These are phyloP conservation scores for Williopsis jadinii DNA, from an alignment of 1,139 yeast species.

Conservation along the genomic window DNA sequence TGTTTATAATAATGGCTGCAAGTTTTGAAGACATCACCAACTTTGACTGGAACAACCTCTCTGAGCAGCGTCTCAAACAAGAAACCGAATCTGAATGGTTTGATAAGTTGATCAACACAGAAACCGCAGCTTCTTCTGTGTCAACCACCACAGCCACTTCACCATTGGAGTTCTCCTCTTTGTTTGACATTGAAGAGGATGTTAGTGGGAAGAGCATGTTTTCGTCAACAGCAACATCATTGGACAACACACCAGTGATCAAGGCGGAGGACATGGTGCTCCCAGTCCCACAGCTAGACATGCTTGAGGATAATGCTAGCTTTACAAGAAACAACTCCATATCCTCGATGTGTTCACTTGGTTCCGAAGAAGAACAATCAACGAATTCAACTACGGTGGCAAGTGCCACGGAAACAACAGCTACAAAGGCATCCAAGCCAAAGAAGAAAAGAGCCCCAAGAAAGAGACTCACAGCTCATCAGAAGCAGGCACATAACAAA, in stretches of 20 bases:
- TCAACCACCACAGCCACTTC: slow-evolving; percentile 16
- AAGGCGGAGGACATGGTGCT: slow-evolving; percentile 17
- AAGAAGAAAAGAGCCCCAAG: slow-evolving; percentile 44
- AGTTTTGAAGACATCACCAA: slow-evolving; percentile 13
- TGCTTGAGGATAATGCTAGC: not conserved
- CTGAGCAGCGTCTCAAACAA: slow-evolving; percentile 12
- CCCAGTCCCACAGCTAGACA: slow-evolving; percentile 13
- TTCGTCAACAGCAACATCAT: slow-evolving; percentile 18
- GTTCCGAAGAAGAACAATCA: not conserved
- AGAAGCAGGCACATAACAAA: slow-evolving; percentile 65
- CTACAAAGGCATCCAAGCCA: slow-evolving; percentile 15
- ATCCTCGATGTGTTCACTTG: slow-evolving; percentile 4
- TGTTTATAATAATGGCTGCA: too few species aligned
- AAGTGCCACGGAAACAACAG: not conserved
- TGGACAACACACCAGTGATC: slow-evolving; percentile 23
- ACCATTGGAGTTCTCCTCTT: slow-evolving; percentile 22
- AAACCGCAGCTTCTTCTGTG: slow-evolving; percentile 3
- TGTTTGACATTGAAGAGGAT: slow-evolving; percentile 17
- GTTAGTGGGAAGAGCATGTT: slow-evolving; percentile 13
- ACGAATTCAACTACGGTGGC: too few species aligned
- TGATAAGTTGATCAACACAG: slow-evolving; percentile 15
- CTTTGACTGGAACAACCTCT: slow-evolving; percentile 20
- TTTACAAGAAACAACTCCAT: slow-evolving; percentile 7
- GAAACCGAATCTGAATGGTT: slow-evolving; percentile 12
- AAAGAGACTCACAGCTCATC: slow-evolving; percentile 51